These are phyloP conservation scores for Trypanosoma congolense DNA, from an alignment of 208 protist genomes.

Conservation along the genomic window DNA sequence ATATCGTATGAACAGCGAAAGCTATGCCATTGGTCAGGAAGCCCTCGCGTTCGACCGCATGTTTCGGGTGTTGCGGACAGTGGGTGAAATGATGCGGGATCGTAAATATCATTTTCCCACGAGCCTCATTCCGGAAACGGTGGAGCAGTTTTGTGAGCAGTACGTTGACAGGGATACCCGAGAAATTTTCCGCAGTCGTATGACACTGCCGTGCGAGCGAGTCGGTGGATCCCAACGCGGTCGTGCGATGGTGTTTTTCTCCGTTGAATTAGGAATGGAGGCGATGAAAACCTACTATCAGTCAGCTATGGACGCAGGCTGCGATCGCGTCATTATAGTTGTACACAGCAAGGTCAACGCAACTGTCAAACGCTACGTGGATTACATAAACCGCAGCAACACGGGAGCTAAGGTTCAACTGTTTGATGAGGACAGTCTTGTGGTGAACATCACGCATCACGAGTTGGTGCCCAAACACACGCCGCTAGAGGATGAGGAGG, in stretches of 20 bases:
- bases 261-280: slow-evolving; percentile 49
- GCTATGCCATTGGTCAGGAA: slow-evolving; percentile 60
- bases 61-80: slow-evolving; percentile 77
- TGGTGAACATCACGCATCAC: slow-evolving; percentile 98
- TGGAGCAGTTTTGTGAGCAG: slow-evolving; percentile 58
- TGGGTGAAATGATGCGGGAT: slow-evolving; percentile 83
- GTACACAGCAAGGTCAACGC: slow-evolving; percentile 53
- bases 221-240: slow-evolving; percentile 30
- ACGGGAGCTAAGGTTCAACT: slow-evolving; percentile 82
- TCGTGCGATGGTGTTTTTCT: slow-evolving; percentile 76
- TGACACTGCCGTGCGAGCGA: slow-evolving; percentile 77
- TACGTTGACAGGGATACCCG: slow-evolving; percentile 37
- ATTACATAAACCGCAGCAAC: slow-evolving; percentile 62
- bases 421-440: slow-evolving; percentile 94
- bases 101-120: slow-evolving; percentile 64
- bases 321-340: slow-evolving; percentile 67
- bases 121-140: slow-evolving; percentile 37
- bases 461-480: slow-evolving; percentile 95
- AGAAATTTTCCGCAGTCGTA: slow-evolving; percentile 71
- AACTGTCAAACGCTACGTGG: slow-evolving; percentile 63
- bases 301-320: slow-evolving; percentile 37
- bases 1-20: slow-evolving; percentile 15
- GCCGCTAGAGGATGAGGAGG: slow-evolving; percentile 79
- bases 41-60: slow-evolving; percentile 66
- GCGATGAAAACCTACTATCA: slow-evolving; percentile 56